A percentile compares a stretch with the other conserved stretches of the same genome.
Conservation (phyloP, 2,329 filamentous ascomycete species). For the Aspergillus transmontanensis region DNA sequence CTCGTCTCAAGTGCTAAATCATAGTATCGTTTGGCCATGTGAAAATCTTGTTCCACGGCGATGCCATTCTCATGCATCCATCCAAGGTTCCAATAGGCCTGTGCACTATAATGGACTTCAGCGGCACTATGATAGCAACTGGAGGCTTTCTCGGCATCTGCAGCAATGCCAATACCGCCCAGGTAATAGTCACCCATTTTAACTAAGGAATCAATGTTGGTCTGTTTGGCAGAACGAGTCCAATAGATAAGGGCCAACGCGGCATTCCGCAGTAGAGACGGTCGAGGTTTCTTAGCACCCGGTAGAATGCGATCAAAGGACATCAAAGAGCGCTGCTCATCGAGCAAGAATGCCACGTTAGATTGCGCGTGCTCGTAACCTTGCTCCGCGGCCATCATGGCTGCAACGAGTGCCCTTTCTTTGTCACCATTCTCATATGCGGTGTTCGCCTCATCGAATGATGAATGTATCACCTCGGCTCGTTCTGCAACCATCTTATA, state of each 20-base stretch:
- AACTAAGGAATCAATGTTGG: slow-evolving; percentile 89
- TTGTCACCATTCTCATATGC: slow-evolving; percentile 78
- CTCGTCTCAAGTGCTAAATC: slow-evolving; percentile 91
- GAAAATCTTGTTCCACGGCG: slow-evolving; percentile 90
- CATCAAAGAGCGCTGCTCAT: slow-evolving; percentile 67
- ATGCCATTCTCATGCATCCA: slow-evolving; percentile 99
- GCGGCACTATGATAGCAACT: slow-evolving; percentile 91
- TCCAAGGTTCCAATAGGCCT: slow-evolving; percentile 94
- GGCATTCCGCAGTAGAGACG: slow-evolving; percentile 58
- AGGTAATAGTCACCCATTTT: slow-evolving; percentile 99
- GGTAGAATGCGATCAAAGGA: slow-evolving; percentile 59
- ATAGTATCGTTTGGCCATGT: slow-evolving; percentile 94
- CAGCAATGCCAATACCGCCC: slow-evolving; percentile 71
- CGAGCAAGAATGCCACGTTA: slow-evolving; percentile 85
- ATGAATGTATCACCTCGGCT: slow-evolving; percentile 72
- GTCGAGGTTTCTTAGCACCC: slow-evolving; percentile 44
- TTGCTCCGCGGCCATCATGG: slow-evolving; percentile 87
- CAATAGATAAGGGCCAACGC: slow-evolving; percentile 84
- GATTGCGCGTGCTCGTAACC: slow-evolving; percentile 88
- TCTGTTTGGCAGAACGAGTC: slow-evolving; percentile 90
- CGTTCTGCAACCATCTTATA: slow-evolving; percentile 80
- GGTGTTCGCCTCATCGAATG: slow-evolving; percentile 79
- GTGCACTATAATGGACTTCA: slow-evolving; percentile 87
- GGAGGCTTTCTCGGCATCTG: slow-evolving; percentile 81
- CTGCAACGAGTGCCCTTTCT: slow-evolving; percentile 77